phyloP scores from a whole-genome alignment of 768 basidiomycete genomes.

The Dentipellis sp. region DNA sequence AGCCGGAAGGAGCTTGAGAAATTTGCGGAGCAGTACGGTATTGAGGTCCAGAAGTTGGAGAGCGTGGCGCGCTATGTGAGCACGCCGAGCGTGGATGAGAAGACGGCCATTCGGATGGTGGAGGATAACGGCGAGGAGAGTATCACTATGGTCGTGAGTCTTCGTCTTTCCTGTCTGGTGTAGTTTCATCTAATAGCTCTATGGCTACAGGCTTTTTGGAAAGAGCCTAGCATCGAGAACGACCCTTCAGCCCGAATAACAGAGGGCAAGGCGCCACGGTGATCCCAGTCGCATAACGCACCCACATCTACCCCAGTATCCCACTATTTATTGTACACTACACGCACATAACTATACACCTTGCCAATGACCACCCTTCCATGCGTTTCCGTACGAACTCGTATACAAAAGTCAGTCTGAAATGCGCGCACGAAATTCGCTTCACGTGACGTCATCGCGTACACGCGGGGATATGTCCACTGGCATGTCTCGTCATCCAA shows the following conservation, averaged over 20 bases:
- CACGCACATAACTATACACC: no score
- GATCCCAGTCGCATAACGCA: not conserved
- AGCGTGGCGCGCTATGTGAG: constrained; percentile 48
- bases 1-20: constrained; percentile 33
- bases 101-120: constrained; percentile 31
- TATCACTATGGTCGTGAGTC: constrained; percentile 40
- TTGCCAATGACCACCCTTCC: no score
- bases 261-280: not conserved
- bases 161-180: not conserved
- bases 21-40: constrained; percentile 44
- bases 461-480: no score
- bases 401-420: no score
- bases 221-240: not conserved
- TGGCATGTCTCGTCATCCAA: no score
- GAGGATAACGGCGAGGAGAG: constrained; percentile 51
- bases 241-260: not conserved
- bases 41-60: constrained; percentile 46
- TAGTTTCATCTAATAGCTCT: not conserved
- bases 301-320: no score
- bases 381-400: no score
- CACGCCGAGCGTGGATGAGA: constrained; percentile 50
- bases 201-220: not conserved
- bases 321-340: no score
- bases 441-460: no score
- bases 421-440: no score